phyloP scores from a whole-genome alignment of 2,329 filamentous ascomycete species.

The Trichoderma sp. region DNA sequence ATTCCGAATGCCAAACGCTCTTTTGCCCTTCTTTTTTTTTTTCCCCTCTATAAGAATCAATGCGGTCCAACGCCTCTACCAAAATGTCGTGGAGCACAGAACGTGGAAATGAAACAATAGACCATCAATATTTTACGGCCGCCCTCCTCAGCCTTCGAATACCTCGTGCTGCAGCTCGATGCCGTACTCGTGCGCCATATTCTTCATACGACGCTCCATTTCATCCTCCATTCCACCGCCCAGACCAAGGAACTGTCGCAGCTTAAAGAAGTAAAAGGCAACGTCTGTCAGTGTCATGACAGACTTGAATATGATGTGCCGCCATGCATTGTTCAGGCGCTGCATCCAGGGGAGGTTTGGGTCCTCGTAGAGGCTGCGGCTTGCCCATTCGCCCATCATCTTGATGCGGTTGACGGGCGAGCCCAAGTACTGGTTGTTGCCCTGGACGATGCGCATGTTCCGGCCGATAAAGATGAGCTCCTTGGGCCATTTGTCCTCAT shows the following conservation, averaged over 20 bases:
- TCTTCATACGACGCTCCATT: constrained; percentile 82
- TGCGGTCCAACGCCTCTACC: constrained; percentile 14
- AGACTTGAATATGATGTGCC: constrained; percentile 77
- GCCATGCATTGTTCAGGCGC: constrained; percentile 66
- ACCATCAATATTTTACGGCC: not conserved
- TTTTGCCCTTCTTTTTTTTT: not conserved
- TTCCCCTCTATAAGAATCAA: constrained; percentile 10
- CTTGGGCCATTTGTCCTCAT: constrained; percentile 85
- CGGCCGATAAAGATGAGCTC: constrained; percentile 90
- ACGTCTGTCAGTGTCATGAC: constrained; percentile 76
- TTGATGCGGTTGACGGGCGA: constrained; percentile 90
- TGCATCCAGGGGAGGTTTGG: constrained; percentile 60
- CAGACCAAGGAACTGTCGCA: constrained; percentile 72
- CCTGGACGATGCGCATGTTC: constrained; percentile 90
- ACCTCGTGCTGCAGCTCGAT: constrained; percentile 85
- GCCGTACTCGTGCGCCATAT: constrained; percentile 86
- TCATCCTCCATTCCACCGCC: constrained; percentile 92
- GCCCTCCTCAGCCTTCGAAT: constrained; percentile 68
- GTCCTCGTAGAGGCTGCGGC: constrained; percentile 75
- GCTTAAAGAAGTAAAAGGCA: constrained; percentile 76
- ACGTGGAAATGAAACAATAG: not conserved
- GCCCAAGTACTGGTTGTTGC: constrained; percentile 87
- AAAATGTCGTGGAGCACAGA: not conserved
- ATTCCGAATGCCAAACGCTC: constrained; percentile 4
- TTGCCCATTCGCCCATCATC: constrained; percentile 90